Evolutionary conservation across 441 rosid genomes (phyloP).

Genomic region (Corymbia calophylla): DNA sequence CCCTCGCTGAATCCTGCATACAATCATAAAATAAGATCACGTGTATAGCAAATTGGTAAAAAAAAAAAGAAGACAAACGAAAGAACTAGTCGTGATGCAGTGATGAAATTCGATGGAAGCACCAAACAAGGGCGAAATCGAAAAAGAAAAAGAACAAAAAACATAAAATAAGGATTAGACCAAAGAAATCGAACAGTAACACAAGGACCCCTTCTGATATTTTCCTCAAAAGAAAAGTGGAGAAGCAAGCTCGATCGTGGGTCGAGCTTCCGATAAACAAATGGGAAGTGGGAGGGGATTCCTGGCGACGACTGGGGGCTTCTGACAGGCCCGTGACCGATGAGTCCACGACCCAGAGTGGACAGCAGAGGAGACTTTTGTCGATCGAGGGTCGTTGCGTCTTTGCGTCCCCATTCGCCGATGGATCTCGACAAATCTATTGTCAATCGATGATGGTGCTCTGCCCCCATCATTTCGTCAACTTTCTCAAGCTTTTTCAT

Average conservation of each 20-base stretch:
- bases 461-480: not conserved
- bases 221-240: not conserved
- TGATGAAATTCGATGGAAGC: not conserved
- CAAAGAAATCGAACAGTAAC: not conserved
- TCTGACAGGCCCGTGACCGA: not conserved
- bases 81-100: not conserved
- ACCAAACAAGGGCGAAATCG: not conserved
- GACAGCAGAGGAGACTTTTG: not conserved
- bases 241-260: not conserved
- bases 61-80: not conserved
- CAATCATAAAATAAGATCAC: not conserved
- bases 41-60: not conserved
- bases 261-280: not conserved
- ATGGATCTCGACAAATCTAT: not conserved
- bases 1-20: not conserved
- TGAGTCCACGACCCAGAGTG: not conserved
- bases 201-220: not conserved
- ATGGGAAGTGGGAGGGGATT: not conserved
- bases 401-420: not conserved
- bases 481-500: not conserved
- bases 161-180: not conserved
- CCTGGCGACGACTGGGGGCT: not conserved
- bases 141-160: not conserved
- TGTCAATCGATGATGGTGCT: not conserved
- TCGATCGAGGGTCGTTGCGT: not conserved